Base-by-base conservation (phyloP, 352 stramenopile genomes). In the Phytophthora litchii region DNA sequence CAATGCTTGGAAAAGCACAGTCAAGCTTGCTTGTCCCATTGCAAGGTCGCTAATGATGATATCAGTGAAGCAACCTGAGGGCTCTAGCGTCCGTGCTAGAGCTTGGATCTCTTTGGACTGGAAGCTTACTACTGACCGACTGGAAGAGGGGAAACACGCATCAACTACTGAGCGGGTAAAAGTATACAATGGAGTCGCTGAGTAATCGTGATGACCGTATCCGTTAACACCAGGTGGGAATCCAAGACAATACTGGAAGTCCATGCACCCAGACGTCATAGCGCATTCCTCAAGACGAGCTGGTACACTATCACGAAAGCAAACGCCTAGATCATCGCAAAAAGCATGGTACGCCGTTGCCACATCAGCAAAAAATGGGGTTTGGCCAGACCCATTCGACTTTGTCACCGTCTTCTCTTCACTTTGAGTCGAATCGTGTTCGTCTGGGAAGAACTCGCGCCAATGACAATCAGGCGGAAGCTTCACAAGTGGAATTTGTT, bases 241-340 rank as follows among this genome's bases (percentile, higher is more conserved):
- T 0, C 65, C 67, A 16, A 91, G 67, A 45, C 77, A 87, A 43
- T 90, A 88, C 50, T 86, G 76, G 27, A 88, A 78, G 46, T 91
- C 82, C 38, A 89, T 72, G 23, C 70, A 76, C 7, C 68, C 70
- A 0, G 63, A 64, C 4, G 57, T 56, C 3, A 36, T 59, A 25
- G 76, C 63, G 34, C 80, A 88, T 52, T 92, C 76, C 12, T 74
- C 61, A 9, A 90, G 67, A 6, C 80, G 67, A 14, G 13, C 47
- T 17, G 69, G 69, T 36, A 89, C 73, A 10, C 73, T 89, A 4
- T 76, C 34, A 7, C 80, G 78, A 48, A 71, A 86, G 3, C 63
- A 64, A 40, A 84, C 69, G 7, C 52, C 42, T 3, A 89, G 38
- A 20, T 89, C 78, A 34, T 92, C 80, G 25, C 82, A 89, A 61